Base-by-base conservation (phyloP, 805 yeast genomes). In the Myxozyma monticola region DNA sequence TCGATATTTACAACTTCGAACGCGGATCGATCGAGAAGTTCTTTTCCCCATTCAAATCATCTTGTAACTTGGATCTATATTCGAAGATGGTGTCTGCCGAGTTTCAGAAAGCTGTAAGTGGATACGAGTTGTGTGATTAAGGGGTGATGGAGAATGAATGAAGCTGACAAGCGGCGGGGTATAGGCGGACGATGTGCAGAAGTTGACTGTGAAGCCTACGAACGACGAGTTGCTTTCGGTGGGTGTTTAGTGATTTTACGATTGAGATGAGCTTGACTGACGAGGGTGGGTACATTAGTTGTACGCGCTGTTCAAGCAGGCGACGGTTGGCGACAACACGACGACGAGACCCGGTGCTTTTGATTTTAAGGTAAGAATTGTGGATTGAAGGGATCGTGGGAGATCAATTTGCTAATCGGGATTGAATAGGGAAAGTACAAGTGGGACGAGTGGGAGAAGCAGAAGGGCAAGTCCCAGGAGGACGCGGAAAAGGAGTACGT, bases 401-500 rank as follows among this genome's bases (percentile, higher is more conserved):
- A n/a, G 1, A 17, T 14, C 7, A 21, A 20, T 8, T 14, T 26
- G 40, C 34, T 34, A 26, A 34, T 25, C 15, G 37, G 15, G 21
- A 42, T 15, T 9, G 20, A 21, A 21, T 15, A 51, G 61, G 97
- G 91, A 62, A 89, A 95, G 73, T 86, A 87, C 80, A 93, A 93
- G 78, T 93, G 98, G 98, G 91, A 90, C 68, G 79, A 98, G 7
- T 93, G 98, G 98, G 84, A 84, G 64, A 83, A 81, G 63, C 74
- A 84, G 65, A 85, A 86, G 75, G 99, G 99, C 51, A 79, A 79
- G 54, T 71, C 88, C 35, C 86, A 85, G 71, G 95, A 81, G 62
- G 97, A 88, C 30, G 99, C 99, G 54, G 98, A 91, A 76, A 58
- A 77, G 62, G 77, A 88, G 70, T 80, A 59, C 51, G 68, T 63